Percentiles rank a stretch among this genome's conserved stretches.
phyloP scores from a whole-genome alignment of 805 yeast species.

The Lipomyces oligophaga region DNA sequence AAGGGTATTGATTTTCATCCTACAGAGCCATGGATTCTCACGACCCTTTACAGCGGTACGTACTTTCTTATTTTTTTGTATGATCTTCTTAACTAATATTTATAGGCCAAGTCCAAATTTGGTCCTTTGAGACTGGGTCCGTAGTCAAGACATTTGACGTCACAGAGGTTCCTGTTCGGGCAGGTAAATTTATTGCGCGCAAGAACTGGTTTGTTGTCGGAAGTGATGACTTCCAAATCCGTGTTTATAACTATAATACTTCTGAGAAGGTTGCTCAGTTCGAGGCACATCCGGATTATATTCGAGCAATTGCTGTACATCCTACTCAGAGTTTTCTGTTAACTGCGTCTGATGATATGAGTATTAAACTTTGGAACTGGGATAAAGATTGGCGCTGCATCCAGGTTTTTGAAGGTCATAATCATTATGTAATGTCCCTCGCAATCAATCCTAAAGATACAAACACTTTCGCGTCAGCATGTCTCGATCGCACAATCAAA shows the following conservation, averaged over 20 bases:
- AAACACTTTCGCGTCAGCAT: slow-evolving; percentile 94
- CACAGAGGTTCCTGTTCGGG: slow-evolving; percentile 92
- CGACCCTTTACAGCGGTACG: slow-evolving; percentile 33
- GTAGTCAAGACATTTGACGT: slow-evolving; percentile 86
- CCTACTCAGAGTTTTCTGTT: slow-evolving; percentile 86
- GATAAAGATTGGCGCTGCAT: slow-evolving; percentile 86
- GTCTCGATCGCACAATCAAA: slow-evolving; percentile 92
- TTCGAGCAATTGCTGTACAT: slow-evolving; percentile 89
- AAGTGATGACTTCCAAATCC: slow-evolving; percentile 88
- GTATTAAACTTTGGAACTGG: slow-evolving; percentile 96
- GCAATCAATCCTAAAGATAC: slow-evolving; percentile 97
- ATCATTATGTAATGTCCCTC: slow-evolving; percentile 89
- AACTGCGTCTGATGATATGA: slow-evolving; percentile 87
- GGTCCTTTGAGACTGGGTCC: slow-evolving; percentile 81
- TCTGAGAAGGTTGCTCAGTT: slow-evolving; percentile 92
- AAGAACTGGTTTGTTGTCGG: slow-evolving; percentile 97
- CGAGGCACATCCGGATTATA: slow-evolving; percentile 97
- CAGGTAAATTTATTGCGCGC: slow-evolving; percentile 91
- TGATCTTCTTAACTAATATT: slow-evolving; percentile 32
- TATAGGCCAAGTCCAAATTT: slow-evolving; percentile 88
- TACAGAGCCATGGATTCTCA: slow-evolving; percentile 80
- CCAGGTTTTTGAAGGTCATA: slow-evolving; percentile 92
- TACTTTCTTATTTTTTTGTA: not conserved
- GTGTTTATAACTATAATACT: slow-evolving; percentile 92
- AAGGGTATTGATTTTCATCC: slow-evolving; percentile 98